Conservation (phyloP, 345 rosid species). For the Streptanthus diversifolius region DNA sequence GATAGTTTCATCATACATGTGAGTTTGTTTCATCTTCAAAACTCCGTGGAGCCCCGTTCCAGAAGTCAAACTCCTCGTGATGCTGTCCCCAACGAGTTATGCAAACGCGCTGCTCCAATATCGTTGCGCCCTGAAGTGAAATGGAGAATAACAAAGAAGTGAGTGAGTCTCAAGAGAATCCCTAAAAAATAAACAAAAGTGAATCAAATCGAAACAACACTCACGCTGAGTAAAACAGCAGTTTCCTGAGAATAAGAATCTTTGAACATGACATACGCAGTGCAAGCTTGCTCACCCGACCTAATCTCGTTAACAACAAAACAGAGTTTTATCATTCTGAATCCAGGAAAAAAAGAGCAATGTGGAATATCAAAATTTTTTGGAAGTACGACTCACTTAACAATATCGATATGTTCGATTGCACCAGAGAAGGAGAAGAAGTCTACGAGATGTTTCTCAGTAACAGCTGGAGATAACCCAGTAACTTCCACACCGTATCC, state of each 20-base stretch:
- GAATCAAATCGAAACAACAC: constrained; percentile 16
- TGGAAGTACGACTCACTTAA: constrained; percentile 40
- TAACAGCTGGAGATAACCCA: constrained; percentile 60
- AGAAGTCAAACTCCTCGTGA: constrained; percentile 53
- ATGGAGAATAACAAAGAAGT: background rate
- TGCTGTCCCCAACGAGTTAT: constrained; percentile 70
- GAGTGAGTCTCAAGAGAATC: background rate
- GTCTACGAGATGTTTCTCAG: constrained; percentile 60
- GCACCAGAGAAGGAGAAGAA: constrained; percentile 76
- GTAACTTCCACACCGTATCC: constrained; percentile 63
- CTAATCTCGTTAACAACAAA: background rate
- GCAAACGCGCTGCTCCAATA: constrained; percentile 70
- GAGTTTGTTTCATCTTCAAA: constrained; percentile 44
- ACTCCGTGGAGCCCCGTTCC: constrained; percentile 42
- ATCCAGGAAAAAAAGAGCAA: background rate
- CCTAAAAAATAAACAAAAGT: background rate
- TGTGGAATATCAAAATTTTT: background rate
- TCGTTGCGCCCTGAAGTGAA: constrained; percentile 62
- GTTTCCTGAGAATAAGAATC: constrained; percentile 81
- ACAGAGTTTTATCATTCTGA: background rate
- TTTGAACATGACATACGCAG: constrained; percentile 75
- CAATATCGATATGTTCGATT: constrained; percentile 54
- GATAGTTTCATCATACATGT: constrained; percentile 46
- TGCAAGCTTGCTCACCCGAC: constrained; percentile 35
- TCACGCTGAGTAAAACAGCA: constrained; percentile 73